Percentiles rank a stretch among this genome's conserved stretches.
Conservation (phyloP, 106 monocot genomes). For the Chionographis japonica region DNA sequence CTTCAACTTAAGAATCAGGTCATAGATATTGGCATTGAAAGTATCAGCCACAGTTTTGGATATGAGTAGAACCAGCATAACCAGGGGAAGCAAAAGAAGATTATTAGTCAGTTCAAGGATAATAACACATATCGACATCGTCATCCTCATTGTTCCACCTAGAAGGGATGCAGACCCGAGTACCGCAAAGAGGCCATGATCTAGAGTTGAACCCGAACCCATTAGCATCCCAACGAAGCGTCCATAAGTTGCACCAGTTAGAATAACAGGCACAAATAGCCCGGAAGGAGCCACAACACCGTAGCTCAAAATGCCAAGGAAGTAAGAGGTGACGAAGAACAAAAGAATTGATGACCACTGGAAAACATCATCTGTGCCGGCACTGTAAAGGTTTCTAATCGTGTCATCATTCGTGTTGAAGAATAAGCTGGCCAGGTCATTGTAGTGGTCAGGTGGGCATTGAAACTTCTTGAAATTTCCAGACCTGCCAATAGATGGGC, state of each 20-base stretch:
- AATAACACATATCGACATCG: constrained; percentile 32
- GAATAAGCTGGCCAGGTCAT: constrained; percentile 38
- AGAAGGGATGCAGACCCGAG: constrained; percentile 33
- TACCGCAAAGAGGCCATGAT: constrained; percentile 40
- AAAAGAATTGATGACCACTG: constrained; percentile 20
- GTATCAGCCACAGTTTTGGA: constrained; percentile 44
- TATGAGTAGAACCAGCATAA: constrained; percentile 47
- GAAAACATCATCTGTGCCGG: constrained; percentile 28
- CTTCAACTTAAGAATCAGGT: constrained; percentile 32
- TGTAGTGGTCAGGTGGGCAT: constrained; percentile 35
- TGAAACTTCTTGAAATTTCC: constrained; percentile 51
- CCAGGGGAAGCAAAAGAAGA: constrained; percentile 37
- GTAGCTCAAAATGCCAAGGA: constrained; percentile 39
- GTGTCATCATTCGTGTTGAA: constrained; percentile 48
- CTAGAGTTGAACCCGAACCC: constrained; percentile 24
- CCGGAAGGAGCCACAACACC: constrained; percentile 37
- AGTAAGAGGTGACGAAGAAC: constrained; percentile 27
- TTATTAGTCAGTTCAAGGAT: constrained; percentile 41
- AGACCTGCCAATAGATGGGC: constrained; percentile 39
- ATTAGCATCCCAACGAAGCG: constrained; percentile 35
- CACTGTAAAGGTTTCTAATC: constrained; percentile 39
- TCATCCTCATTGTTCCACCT: constrained; percentile 46
- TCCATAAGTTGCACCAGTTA: constrained; percentile 43
- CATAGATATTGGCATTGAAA: constrained; percentile 32
- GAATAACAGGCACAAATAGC: constrained; percentile 43